Percentiles rank a stretch among this genome's conserved stretches.
Evolutionary conservation across 164 flowering plant genomes (phyloP).

Genomic region (Protea cynaroides): DNA sequence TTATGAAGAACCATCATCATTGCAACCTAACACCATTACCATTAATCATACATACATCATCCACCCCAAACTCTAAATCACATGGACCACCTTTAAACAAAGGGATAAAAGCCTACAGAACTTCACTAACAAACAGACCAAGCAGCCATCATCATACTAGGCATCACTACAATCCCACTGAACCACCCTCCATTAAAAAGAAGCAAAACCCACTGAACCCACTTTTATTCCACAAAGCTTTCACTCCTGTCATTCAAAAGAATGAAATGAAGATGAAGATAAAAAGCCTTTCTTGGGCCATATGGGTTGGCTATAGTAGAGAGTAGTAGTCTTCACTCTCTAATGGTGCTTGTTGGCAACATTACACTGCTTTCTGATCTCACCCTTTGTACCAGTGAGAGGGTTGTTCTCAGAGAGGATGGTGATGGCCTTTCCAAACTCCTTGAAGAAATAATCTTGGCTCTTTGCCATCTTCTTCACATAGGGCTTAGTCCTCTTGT

Average conservation of each 20-base stretch:
- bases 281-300: too few species aligned
- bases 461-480: conserved; percentile 96
- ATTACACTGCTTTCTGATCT: conserved; percentile 85
- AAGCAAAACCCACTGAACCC: conserved; percentile 5
- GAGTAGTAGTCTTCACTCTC: background rate
- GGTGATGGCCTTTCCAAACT: conserved; percentile 71
- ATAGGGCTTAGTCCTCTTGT: conserved; percentile 71
- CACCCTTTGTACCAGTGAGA: conserved; percentile 86
- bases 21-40: conserved; percentile 17
- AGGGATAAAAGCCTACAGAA: background rate
- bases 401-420: conserved; percentile 93
- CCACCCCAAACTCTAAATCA: conserved; percentile 6
- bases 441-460: conserved; percentile 77
- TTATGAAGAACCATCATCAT: conserved; percentile 11
- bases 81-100: conserved; percentile 7
- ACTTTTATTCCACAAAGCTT: conserved; percentile 15
- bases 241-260: background rate
- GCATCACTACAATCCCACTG: too few species aligned
- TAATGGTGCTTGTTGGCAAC: conserved; percentile 72
- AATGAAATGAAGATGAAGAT: too few species aligned
- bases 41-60: too few species aligned
- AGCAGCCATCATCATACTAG: conserved; percentile 1
- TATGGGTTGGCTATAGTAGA: too few species aligned
- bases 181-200: background rate
- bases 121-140: conserved; percentile 6